phyloP scores from a whole-genome alignment of 352 stramenopile species.

The Phytophthora nicotianae region DNA sequence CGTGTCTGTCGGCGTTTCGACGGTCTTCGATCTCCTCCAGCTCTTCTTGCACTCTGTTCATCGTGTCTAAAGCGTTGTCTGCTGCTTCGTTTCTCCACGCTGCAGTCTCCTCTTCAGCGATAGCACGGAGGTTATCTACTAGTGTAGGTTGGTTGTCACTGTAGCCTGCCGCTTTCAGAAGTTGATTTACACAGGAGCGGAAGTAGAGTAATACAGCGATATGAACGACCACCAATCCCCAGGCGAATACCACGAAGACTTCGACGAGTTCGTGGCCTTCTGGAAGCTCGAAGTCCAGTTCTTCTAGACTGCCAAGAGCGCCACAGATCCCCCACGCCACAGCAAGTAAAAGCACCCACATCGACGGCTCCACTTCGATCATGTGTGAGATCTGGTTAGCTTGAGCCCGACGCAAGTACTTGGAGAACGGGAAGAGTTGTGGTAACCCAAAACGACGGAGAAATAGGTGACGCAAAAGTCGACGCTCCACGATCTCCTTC shows the following conservation, averaged over 20 bases:
- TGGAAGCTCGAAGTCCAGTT: slow-evolving; percentile 13
- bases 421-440: slow-evolving; percentile 70
- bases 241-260: slow-evolving; percentile 44
- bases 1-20: slow-evolving; percentile 17
- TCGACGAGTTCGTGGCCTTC: slow-evolving; percentile 40
- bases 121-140: slow-evolving; percentile 9
- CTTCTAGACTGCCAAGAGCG: slow-evolving; percentile 13
- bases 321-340: slow-evolving; percentile 52
- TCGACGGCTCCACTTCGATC: slow-evolving; percentile 77
- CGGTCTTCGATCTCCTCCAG: slow-evolving; percentile 31
- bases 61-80: slow-evolving; percentile 19
- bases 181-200: slow-evolving; percentile 29
- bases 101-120: slow-evolving; percentile 27
- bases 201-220: slow-evolving; percentile 49
- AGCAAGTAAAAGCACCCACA: slow-evolving; percentile 59
- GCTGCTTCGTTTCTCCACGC: slow-evolving; percentile 29
- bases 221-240: slow-evolving; percentile 40
- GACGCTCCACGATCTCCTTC: slow-evolving; percentile 33
- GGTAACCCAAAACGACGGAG: slow-evolving; percentile 47
- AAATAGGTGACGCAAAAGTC: slow-evolving; percentile 56
- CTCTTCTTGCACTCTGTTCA: slow-evolving; percentile 33
- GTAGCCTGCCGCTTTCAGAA: slow-evolving; percentile 44
- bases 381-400: slow-evolving; percentile 83
- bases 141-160: slow-evolving; percentile 15
- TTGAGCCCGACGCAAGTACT: slow-evolving; percentile 75